Percentiles rank a stretch among this genome's conserved stretches.
Evolutionary conservation across 768 basidiomycete species (phyloP).

Genomic region (Suillus discolor): DNA sequence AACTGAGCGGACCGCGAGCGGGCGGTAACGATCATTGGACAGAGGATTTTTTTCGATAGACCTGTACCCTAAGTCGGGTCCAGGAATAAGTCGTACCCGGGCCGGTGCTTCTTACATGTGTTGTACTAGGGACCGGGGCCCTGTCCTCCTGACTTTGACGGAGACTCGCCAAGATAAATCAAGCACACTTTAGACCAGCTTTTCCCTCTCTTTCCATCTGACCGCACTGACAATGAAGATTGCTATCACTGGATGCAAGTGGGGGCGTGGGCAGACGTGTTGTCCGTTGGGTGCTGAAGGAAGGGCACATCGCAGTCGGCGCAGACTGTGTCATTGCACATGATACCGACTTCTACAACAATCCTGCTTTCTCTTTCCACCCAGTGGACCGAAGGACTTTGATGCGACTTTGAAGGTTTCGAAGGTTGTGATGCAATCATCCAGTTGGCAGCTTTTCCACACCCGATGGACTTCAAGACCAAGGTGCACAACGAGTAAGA

Average conservation of each 20-base stretch:
- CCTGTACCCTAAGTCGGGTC: no score
- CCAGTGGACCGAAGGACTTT: conserved; percentile 49
- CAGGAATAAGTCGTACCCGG: no score
- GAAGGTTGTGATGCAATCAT: conserved; percentile 58
- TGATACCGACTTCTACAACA: conserved; percentile 20
- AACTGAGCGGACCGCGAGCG: no score
- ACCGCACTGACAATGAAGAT: conserved; percentile 44
- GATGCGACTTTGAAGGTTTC: conserved; percentile 47
- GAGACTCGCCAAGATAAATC: neutral
- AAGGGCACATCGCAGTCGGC: conserved; percentile 55
- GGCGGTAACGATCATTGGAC: no score
- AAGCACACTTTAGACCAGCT: neutral
- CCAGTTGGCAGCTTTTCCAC: conserved; percentile 50
- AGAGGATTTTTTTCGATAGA: no score
- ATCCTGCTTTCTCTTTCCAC: conserved; percentile 43
- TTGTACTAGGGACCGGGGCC: no score
- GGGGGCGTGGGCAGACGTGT: conserved; percentile 58
- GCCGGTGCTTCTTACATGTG: no score
- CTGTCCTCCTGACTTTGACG: no score
- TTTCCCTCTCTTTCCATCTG: neutral
- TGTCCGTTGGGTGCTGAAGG: conserved; percentile 48
- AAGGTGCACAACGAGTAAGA: conserved; percentile 60
- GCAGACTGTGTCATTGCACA: conserved; percentile 42
- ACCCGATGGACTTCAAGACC: conserved; percentile 59
- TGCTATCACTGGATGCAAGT: conserved; percentile 61